These are phyloP conservation scores for Phytophthora pini DNA, from an alignment of 352 stramenopile genomes.

Conservation along the genomic window DNA sequence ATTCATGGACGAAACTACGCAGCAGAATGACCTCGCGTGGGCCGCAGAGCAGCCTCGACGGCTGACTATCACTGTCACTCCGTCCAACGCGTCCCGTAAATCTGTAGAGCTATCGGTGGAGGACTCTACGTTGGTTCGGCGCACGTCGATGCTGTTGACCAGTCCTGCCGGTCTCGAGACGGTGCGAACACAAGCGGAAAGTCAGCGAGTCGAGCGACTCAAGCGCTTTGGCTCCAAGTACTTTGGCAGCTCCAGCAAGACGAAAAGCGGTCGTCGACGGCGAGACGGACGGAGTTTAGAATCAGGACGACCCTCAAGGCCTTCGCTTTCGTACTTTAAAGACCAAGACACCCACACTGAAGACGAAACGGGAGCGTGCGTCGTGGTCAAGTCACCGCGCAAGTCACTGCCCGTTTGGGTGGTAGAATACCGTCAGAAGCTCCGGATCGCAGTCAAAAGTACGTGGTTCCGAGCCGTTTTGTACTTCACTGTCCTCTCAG, in stretches of 20 bases:
- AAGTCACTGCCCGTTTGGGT: slow-evolving; percentile 30
- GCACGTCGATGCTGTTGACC: slow-evolving; percentile 61
- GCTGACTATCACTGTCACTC: slow-evolving; percentile 30
- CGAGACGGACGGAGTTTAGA: slow-evolving; percentile 17
- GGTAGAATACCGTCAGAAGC: slow-evolving; percentile 24
- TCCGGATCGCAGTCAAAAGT: slow-evolving; percentile 52
- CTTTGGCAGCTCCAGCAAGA: slow-evolving; percentile 9
- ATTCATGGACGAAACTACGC: slow-evolving; percentile 1
- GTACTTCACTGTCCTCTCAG: slow-evolving; percentile 52
- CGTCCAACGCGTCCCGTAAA: slow-evolving; percentile 21
- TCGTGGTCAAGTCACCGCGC: slow-evolving; percentile 14
- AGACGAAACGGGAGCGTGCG: not conserved
- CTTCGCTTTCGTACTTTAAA: slow-evolving; percentile 10
- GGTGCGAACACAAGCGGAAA: slow-evolving; percentile 52
- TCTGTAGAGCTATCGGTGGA: slow-evolving; percentile 46
- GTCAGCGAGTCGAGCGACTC: slow-evolving; percentile 46
- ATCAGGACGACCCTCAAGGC: slow-evolving; percentile 14
- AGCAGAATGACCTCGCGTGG: slow-evolving; percentile 14
- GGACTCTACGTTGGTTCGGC: slow-evolving; percentile 52
- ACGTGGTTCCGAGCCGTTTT: slow-evolving; percentile 52
- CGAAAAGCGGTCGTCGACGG: slow-evolving; percentile 8
- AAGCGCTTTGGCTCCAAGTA: slow-evolving; percentile 54
- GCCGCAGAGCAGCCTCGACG: slow-evolving; percentile 26
- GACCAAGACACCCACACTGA: slow-evolving; percentile 13
- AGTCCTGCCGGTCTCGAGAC: slow-evolving; percentile 42